Conservation (phyloP, 2,329 filamentous ascomycete species). For the Xylogone sp. region DNA sequence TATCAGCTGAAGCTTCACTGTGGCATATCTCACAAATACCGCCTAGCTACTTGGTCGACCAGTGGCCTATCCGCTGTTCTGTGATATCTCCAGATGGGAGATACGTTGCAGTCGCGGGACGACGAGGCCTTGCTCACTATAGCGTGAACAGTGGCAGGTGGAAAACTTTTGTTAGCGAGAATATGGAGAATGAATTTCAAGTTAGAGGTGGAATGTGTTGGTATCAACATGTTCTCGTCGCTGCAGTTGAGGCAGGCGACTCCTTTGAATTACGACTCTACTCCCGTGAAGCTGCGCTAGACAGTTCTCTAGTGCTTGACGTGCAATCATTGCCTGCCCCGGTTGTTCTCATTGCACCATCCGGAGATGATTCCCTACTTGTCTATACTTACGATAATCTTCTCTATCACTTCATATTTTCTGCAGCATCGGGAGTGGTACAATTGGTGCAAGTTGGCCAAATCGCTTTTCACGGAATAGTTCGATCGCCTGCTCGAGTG, state of each 20-base stretch:
- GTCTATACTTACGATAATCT: slow-evolving; percentile 98
- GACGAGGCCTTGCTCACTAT: slow-evolving; percentile 89
- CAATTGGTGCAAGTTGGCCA: slow-evolving; percentile 91
- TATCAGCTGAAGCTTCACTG: slow-evolving; percentile 87
- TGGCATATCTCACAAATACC: slow-evolving; percentile 94
- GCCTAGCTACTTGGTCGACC: slow-evolving; percentile 76
- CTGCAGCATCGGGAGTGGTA: slow-evolving; percentile 63
- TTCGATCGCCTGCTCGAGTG: slow-evolving; percentile 87
- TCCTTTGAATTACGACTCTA: slow-evolving; percentile 88
- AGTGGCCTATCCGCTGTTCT: slow-evolving; percentile 88
- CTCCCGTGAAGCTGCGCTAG: slow-evolving; percentile 78
- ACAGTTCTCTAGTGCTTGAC: slow-evolving; percentile 69
- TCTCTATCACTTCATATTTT: slow-evolving; percentile 91
- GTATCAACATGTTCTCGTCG: slow-evolving; percentile 93
- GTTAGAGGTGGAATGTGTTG: slow-evolving; percentile 97
- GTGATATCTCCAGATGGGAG: slow-evolving; percentile 88
- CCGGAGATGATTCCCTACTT: slow-evolving; percentile 88
- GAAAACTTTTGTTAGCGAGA: slow-evolving; percentile 85
- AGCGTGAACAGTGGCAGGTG: slow-evolving; percentile 91
- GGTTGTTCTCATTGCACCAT: slow-evolving; percentile 84
- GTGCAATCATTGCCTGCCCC: slow-evolving; percentile 75
- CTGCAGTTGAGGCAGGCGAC: slow-evolving; percentile 81
- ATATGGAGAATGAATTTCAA: slow-evolving; percentile 83
- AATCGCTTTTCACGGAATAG: slow-evolving; percentile 95
- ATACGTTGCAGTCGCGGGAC: slow-evolving; percentile 94